These are phyloP conservation scores for Monilinia fructigena DNA, from an alignment of 2,329 filamentous ascomycete genomes.

Conservation along the genomic window DNA sequence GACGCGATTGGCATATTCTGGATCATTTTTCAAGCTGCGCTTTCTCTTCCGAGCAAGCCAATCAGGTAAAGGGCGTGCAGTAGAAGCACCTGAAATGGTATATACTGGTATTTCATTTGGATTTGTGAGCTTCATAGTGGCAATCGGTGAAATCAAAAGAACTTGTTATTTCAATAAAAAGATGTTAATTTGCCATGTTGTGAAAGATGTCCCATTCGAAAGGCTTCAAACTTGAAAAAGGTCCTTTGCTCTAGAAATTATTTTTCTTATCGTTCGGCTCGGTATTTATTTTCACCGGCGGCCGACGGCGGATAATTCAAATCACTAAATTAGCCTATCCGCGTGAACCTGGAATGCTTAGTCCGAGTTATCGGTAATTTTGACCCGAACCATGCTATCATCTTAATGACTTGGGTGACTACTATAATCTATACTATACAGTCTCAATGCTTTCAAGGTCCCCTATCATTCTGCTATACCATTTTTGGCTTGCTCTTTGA, in stretches of 20 bases:
- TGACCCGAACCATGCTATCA: conserved; percentile 15
- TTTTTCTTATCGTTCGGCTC: conserved; percentile 19
- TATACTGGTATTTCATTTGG: conserved; percentile 86
- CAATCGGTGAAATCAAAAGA: neutral
- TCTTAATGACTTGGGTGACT: neutral
- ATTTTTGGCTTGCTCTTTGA: neutral
- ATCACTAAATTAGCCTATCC: conserved; percentile 8
- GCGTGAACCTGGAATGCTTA: conserved; percentile 1
- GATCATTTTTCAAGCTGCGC: conserved; percentile 85
- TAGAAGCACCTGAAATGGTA: conserved; percentile 88
- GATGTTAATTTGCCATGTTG: conserved; percentile 12
- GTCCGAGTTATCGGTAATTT: conserved; percentile 19
- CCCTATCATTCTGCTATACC: neutral
- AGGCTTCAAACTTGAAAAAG: conserved; percentile 6
- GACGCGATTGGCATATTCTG: conserved; percentile 89
- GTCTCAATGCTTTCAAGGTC: conserved; percentile 17
- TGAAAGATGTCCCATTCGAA: conserved; percentile 8
- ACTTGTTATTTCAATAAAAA: neutral
- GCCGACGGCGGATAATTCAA: neutral
- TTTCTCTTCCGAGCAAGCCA: conserved; percentile 92
- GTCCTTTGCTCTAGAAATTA: conserved; percentile 19
- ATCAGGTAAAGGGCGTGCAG: conserved; percentile 84
- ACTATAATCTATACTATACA: neutral
- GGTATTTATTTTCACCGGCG: conserved; percentile 1
- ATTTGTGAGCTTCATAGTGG: conserved; percentile 75